These are phyloP conservation scores for Chaetomium globosum DNA, from an alignment of 2,329 filamentous ascomycete genomes.

Conservation along the genomic window DNA sequence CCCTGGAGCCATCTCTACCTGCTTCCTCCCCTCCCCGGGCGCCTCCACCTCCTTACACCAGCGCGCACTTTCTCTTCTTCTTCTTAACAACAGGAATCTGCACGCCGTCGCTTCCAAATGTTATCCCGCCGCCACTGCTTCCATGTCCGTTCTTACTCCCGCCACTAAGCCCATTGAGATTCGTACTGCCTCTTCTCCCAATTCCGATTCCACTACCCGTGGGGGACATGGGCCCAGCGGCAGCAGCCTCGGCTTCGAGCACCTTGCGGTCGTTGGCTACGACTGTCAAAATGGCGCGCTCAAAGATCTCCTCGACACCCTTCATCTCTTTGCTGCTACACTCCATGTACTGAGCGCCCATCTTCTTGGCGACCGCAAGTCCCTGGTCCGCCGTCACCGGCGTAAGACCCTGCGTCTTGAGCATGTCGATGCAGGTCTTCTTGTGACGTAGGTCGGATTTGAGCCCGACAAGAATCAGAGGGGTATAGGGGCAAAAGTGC, in stretches of 20 bases:
- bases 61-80: slow-evolving; percentile 82
- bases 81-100: slow-evolving; percentile 60
- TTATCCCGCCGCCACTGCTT: slow-evolving; percentile 42
- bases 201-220: slow-evolving; percentile 39
- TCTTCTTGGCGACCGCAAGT: slow-evolving; percentile 82
- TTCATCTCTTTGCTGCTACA: slow-evolving; percentile 98
- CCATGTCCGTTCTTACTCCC: slow-evolving; percentile 39
- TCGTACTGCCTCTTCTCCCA: slow-evolving; percentile 24
- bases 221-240: slow-evolving; percentile 38
- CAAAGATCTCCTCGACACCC: slow-evolving; percentile 95
- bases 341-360: slow-evolving; percentile 95
- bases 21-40: slow-evolving; percentile 1
- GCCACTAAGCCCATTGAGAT: neutral
- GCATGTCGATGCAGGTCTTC: slow-evolving; percentile 95
- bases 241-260: slow-evolving; percentile 53
- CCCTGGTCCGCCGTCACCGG: slow-evolving; percentile 93
- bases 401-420: slow-evolving; percentile 95
- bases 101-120: slow-evolving; percentile 42
- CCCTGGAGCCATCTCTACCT: neutral
- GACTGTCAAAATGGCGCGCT: slow-evolving; percentile 84
- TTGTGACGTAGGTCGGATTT: slow-evolving; percentile 97
- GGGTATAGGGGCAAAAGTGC: slow-evolving; percentile 97
- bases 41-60: slow-evolving; percentile 60
- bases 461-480: slow-evolving; percentile 90
- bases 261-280: slow-evolving; percentile 77